Base-by-base conservation (phyloP, 179 eudicot genomes). In the Nepenthes alata region DNA sequence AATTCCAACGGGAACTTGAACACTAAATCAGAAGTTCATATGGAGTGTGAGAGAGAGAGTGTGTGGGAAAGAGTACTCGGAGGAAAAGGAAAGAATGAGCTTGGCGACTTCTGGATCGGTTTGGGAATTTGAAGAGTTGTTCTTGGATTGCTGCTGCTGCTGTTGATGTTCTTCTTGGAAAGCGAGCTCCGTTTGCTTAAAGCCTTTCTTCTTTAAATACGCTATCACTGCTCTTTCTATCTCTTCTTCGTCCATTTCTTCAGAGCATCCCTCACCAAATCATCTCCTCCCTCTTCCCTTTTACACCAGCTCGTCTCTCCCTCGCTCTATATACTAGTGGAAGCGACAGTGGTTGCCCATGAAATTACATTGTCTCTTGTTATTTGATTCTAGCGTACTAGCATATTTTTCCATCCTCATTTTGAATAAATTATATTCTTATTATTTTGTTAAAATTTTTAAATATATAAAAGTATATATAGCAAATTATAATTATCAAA, bases 131-230 rank as follows among this genome's bases (percentile, higher is more conserved):
- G 80, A 78, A 16, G 83, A 72, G 56, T 60, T 76, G 47, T 71
- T 77, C 63, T 66, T 70, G 37, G 62, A 59, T 39, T 70, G 77
- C 56, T 78, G 79, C 3, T 48, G 62, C 7, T 58, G 67, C 35
- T 72, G 67, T 37, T 69, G 65, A 16, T 86, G 87, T 59, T 89
- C 93, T 74, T 83, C 88, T 47, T 83, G 91, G 9, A 83, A 80
- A 59, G 82, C 81, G 62, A 81, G 84, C 58, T 83, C 90, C 1
- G 85, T 80, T 64, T 81, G 88, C 75, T 72, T 83, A 58, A 86
- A 86, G 35, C 98, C 98, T 77, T 81, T 93, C 78, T 84, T 89
- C 82, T 81, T 85, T 76, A 93, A 65, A 65, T 86, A 93, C 39
- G 86, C 83, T 11, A 81, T n/a, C 73, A 93, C 93, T 49, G 80